A percentile compares a stretch with the other conserved stretches of the same genome.
These are phyloP conservation scores for Clausena lansium DNA, from an alignment of 345 rosid species.

Conservation along the genomic window DNA sequence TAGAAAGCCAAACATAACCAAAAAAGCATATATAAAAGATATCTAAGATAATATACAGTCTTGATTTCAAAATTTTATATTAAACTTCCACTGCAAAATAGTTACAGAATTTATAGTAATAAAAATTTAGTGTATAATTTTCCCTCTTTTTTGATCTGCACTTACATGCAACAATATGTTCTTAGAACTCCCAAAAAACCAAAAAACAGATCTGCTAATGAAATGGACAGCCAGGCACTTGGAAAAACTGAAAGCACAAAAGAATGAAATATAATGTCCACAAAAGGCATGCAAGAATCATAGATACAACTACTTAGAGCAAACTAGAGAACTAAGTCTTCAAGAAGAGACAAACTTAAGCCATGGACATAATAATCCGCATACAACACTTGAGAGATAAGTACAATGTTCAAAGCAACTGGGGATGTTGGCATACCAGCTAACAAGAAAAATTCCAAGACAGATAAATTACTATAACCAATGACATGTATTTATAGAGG, in stretches of 20 bases:
- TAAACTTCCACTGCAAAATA: background rate
- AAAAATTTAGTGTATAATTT: background rate
- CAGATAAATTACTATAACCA: background rate
- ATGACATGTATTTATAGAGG: background rate
- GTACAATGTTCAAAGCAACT: background rate
- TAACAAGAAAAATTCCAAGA: background rate
- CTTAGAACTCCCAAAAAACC: background rate
- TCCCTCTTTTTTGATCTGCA: background rate
- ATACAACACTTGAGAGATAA: slow-evolving; percentile 10
- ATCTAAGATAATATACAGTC: background rate
- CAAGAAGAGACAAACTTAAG: slow-evolving; percentile 6
- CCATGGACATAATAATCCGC: background rate
- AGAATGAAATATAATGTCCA: background rate
- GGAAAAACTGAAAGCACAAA: background rate
- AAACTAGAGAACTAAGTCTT: background rate
- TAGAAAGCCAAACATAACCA: slow-evolving; percentile 21
- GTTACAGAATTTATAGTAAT: background rate
- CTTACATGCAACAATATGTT: background rate
- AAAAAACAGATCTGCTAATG: too few species aligned
- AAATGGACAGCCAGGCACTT: background rate
- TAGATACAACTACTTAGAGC: background rate
- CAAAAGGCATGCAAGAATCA: background rate
- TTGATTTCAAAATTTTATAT: background rate
- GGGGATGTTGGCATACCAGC: background rate
- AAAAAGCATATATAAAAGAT: background rate